Evolutionary conservation across 306 rosid species (phyloP).

Genomic region (Cucumis sativus): Cucumber_9930_V3 NC_026655.2:9744001-9744500

Average conservation of each 20-base stretch:
- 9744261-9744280: slow-evolving; percentile 49
- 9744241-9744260: slow-evolving; percentile 86
- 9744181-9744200: neutral
- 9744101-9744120: slow-evolving; percentile 47
- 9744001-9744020: neutral
- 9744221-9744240: neutral
- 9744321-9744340: neutral
- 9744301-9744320: slow-evolving; percentile 30
- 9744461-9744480: neutral
- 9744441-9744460: neutral
- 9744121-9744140: slow-evolving; percentile 36
- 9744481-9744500: neutral
- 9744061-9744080: slow-evolving; percentile 14
- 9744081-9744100: slow-evolving; percentile 70
- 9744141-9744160: slow-evolving; percentile 47
- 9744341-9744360: neutral
- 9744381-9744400: neutral
- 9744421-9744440: neutral
- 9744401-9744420: neutral
- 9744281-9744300: slow-evolving; percentile 28
- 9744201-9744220: neutral
- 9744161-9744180: neutral
- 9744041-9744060: slow-evolving; percentile 50
- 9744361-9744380: neutral
- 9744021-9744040: neutral